phyloP scores from a whole-genome alignment of 805 yeast species.

The Teunomyces pallodes region DNA sequence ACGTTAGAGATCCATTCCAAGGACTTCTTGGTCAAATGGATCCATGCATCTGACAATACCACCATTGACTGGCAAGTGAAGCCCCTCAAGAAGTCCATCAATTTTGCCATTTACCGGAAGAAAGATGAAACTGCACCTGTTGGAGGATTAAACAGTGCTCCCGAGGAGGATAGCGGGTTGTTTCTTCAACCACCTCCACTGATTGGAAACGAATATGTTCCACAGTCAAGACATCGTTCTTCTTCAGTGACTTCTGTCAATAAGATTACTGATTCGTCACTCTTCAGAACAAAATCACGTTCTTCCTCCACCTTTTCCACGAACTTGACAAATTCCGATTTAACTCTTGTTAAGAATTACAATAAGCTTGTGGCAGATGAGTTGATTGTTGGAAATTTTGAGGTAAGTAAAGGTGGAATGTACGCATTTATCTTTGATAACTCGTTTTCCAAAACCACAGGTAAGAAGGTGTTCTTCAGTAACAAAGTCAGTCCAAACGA shows the following conservation, averaged over 20 bases:
- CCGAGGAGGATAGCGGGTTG: conserved; percentile 1
- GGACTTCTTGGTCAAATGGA: conserved; percentile 90
- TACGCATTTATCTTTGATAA: conserved; percentile 91
- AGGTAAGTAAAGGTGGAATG: conserved; percentile 62
- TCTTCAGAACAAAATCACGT: conserved; percentile 34
- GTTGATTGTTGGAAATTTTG: conserved; percentile 57
- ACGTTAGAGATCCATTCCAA: conserved; percentile 86
- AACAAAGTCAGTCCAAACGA: conserved; percentile 16
- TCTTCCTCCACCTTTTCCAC: conserved; percentile 36
- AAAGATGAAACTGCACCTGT: conserved; percentile 16
- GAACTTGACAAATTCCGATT: conserved; percentile 39
- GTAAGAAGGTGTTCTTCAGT: conserved; percentile 76
- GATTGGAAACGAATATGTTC: background rate
- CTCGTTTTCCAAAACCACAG: conserved; percentile 80
- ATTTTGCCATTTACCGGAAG: conserved; percentile 38
- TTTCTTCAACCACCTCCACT: conserved; percentile 8
- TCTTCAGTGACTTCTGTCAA: conserved; percentile 35
- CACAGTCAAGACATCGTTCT: conserved; percentile 1
- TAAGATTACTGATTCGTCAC: conserved; percentile 27
- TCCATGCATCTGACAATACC: conserved; percentile 67
- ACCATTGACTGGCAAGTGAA: conserved; percentile 75
- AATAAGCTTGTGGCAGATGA: conserved; percentile 53
- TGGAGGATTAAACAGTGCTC: background rate
- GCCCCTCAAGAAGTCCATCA: conserved; percentile 55
- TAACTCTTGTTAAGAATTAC: conserved; percentile 57